phyloP scores from a whole-genome alignment of 2,329 filamentous ascomycete genomes.

The Alternaria tenuissima region DNA sequence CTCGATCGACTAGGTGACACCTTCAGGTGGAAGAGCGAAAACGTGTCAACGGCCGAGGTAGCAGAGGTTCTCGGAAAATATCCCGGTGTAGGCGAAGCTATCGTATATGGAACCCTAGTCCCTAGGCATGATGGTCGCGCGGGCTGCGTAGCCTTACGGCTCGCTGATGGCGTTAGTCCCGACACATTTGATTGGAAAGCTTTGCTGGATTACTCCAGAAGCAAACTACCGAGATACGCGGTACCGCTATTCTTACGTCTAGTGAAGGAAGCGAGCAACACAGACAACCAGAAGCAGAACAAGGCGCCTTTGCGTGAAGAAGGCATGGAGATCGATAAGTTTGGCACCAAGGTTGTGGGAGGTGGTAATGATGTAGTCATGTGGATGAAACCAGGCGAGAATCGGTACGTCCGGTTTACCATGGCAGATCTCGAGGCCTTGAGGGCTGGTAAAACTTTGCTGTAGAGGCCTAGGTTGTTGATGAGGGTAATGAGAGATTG shows the following conservation, averaged over 20 bases:
- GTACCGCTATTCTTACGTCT: slow-evolving; percentile 76
- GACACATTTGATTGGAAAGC: slow-evolving; percentile 37
- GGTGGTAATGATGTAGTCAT: slow-evolving; percentile 37
- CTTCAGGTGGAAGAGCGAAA: slow-evolving; percentile 59
- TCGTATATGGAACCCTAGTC: slow-evolving; percentile 57
- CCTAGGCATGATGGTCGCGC: slow-evolving; percentile 61
- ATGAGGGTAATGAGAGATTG: neutral
- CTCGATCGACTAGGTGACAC: slow-evolving; percentile 57
- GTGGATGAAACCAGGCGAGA: slow-evolving; percentile 38
- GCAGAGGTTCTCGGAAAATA: slow-evolving; percentile 54
- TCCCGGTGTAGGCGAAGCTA: slow-evolving; percentile 54
- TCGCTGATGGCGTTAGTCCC: slow-evolving; percentile 54
- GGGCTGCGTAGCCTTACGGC: slow-evolving; percentile 62
- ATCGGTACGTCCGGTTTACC: slow-evolving; percentile 35
- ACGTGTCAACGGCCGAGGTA: slow-evolving; percentile 58
- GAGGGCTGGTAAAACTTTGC: slow-evolving; percentile 25
- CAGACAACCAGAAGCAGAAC: slow-evolving; percentile 81
- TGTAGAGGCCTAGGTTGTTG: slow-evolving; percentile 7
- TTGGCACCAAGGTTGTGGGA: slow-evolving; percentile 35
- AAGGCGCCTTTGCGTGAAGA: slow-evolving; percentile 73
- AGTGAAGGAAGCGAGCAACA: slow-evolving; percentile 64
- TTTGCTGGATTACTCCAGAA: slow-evolving; percentile 30
- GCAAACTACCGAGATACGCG: slow-evolving; percentile 70
- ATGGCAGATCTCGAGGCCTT: slow-evolving; percentile 28
- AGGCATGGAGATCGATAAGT: slow-evolving; percentile 65